Percentiles rank a stretch among this genome's conserved stretches.
These are phyloP conservation scores for Cetradonia linearis DNA, from an alignment of 495 filamentous ascomycete genomes.

Conservation along the genomic window DNA sequence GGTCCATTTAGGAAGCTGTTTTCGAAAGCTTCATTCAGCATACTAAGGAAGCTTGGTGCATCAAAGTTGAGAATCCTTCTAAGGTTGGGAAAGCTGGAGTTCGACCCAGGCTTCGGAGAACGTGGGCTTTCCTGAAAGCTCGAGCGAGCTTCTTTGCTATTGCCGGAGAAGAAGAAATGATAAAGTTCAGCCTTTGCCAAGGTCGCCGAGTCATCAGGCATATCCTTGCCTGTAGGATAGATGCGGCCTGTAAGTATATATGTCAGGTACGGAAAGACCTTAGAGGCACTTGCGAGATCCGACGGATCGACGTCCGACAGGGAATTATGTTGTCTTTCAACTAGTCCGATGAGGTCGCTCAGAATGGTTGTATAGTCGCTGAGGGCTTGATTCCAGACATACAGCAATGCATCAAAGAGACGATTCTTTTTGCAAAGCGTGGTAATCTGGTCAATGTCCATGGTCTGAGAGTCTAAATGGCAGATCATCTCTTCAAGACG, in stretches of 20 bases:
- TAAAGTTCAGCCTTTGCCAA: constrained; percentile 81
- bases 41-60: constrained; percentile 83
- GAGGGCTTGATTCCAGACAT: constrained; percentile 90
- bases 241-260: constrained; percentile 83
- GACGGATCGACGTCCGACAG: constrained; percentile 20
- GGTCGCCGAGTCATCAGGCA: constrained; percentile 56
- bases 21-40: constrained; percentile 95
- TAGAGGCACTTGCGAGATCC: constrained; percentile 56
- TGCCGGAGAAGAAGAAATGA: constrained; percentile 83
- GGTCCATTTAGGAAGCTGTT: constrained; percentile 82
- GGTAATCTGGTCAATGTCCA: constrained; percentile 91
- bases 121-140: constrained; percentile 3
- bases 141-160: constrained; percentile 40
- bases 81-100: constrained; percentile 58
- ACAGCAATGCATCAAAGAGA: constrained; percentile 91
- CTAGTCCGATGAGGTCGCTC: constrained; percentile 67
- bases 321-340: constrained; percentile 37
- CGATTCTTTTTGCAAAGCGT: constrained; percentile 80
- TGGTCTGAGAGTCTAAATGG: constrained; percentile 75
- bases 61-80: constrained; percentile 78
- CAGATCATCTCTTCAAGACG: constrained; percentile 93
- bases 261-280: constrained; percentile 90
- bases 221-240: constrained; percentile 73
- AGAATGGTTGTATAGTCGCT: constrained; percentile 84
- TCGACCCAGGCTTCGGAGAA: constrained; percentile 9